Evolutionary conservation across 306 rosid genomes (phyloP), one percentile per base, ranked within the genome.

Genomic region (Acacia melanoxylon): DNA sequence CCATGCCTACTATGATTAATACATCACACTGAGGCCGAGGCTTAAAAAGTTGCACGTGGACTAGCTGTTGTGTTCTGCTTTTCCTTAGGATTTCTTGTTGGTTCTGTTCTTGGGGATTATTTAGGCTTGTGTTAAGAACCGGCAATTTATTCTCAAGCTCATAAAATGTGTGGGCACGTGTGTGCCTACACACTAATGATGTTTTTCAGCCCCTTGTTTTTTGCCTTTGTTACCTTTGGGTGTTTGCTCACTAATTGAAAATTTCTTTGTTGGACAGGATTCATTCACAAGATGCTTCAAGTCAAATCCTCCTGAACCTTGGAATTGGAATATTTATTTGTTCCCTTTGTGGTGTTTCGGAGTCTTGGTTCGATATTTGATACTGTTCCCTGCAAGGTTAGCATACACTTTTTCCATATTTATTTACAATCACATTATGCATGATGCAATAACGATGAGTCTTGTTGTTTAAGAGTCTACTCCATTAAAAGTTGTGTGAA

Each of bases 331-430:
- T 89, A 51, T 93, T 33, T 95, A 95, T 85, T 86, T 95, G 90
- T 95, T 95, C 83, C 99, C 99, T 35, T 75, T 92, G 78, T 95
- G 99, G 99, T 95, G 99, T 92, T 88, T 25, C n/a, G 99, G 99
- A 45, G 97, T 93, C 20, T 87, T 92, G 61, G 54, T 93, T 84
- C 94, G 99, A 24, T 95, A 95, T 88, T 79, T 93, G 86, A 54
- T 95, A 85, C 75, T 93, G 72, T 93, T 93, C 81, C 99, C 99
- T 24, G 45, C 80, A 33, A 93, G 98, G 99, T 95, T 80, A 63
- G 91, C 81, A n/a, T 67, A 37, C 75, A 81, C 49, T 74, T 77
- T 68, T 48, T 29, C 24, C 10, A 48, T 1, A 72, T 59, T 20
- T 14, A 15, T 16, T 12, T 42, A 15, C 29, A 22, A 63, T 24